A percentile compares a stretch with the other conserved stretches of the same genome.
Conservation (phyloP, 768 basidiomycete species). For the Naganishia vishniacii region DNA sequence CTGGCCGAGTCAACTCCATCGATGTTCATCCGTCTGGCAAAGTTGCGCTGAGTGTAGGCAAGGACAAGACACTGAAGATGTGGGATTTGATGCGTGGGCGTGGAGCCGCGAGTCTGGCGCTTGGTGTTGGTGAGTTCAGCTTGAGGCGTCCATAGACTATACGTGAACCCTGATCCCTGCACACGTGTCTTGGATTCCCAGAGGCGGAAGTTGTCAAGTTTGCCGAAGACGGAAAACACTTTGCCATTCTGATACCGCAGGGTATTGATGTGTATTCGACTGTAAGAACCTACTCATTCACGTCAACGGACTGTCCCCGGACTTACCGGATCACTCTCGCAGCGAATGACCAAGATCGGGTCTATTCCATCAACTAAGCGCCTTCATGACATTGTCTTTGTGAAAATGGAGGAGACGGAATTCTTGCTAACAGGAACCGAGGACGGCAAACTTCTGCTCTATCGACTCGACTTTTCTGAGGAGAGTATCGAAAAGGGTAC, state of each 20-base stretch:
- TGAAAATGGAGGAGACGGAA: slow-evolving; percentile 54
- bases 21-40: slow-evolving; percentile 91
- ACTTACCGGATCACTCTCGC: too few relatives aligned
- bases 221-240: slow-evolving; percentile 68
- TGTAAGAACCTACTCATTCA: slow-evolving; percentile 50
- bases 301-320: too few relatives aligned
- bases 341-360: slow-evolving; percentile 75
- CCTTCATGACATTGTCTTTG: slow-evolving; percentile 77
- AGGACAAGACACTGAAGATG: slow-evolving; percentile 84
- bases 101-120: slow-evolving; percentile 77
- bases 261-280: slow-evolving; percentile 78
- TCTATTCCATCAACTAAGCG: slow-evolving; percentile 72
- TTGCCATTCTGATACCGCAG: slow-evolving; percentile 70
- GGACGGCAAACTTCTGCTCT: slow-evolving; percentile 79
- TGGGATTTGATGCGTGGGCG: slow-evolving; percentile 98
- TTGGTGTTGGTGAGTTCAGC: slow-evolving; percentile 67
- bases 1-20: slow-evolving; percentile 80
- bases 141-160: not conserved
- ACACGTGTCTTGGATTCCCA: slow-evolving; percentile 38
- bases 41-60: slow-evolving; percentile 82
- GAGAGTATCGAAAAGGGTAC: slow-evolving; percentile 34
- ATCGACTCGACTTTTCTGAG: slow-evolving; percentile 54
- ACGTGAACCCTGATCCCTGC: slow-evolving; percentile 11
- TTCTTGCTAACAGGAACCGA: slow-evolving; percentile 79
- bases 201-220: slow-evolving; percentile 92